Base-by-base conservation (phyloP, 768 basidiomycete genomes). In the Agrocybe chaxingu region DNA sequence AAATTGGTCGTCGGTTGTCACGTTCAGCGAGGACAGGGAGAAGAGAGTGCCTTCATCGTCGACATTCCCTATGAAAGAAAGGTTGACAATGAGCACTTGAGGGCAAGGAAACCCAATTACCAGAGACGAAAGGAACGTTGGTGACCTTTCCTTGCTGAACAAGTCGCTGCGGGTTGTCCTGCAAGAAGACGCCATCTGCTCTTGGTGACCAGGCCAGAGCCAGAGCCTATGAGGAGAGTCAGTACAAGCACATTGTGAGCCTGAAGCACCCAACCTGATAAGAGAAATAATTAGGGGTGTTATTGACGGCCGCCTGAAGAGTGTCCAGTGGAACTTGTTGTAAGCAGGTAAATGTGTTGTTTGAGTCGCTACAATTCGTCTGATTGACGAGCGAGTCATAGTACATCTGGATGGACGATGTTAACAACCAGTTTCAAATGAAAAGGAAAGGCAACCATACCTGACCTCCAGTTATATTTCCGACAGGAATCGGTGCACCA, bases 341-440 rank as follows among this genome's bases (percentile, higher is more conserved):
- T 36, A 82, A 61, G 46, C 80, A 81, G 2, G 57, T 58, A 2
- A 81, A 66, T 0, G 78, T 79, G 52, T 80, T 74, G 9, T 58
- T 45, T 1, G 70, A 58, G 8, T 55, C 47, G 3, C 66, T 50
- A 51, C 79, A 82, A 2, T 71, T 72, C 3, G 73, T 74, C 12
- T 70, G 56, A 24, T 61, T 43, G 1, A 78, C 77, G 6, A 81
- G 59, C 3, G 61, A 66, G 53, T 82, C 75, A 44, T 79, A 82
- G 49, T 75, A 73, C 30, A 62, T 54, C 65, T 62, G 31, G 7
- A 34, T 16, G 35, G 13, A 7, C 2, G 12, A 7, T 10, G 10
- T 31, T 3, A 3, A 38, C n/a, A 36, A 10, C 8, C 8, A 29
- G 8, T 11, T 16, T 9, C 24, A 8, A 7, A 8, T 34, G 30